phyloP scores from a whole-genome alignment of 1,139 yeast species.

The Lodderomyces margitis region DNA sequence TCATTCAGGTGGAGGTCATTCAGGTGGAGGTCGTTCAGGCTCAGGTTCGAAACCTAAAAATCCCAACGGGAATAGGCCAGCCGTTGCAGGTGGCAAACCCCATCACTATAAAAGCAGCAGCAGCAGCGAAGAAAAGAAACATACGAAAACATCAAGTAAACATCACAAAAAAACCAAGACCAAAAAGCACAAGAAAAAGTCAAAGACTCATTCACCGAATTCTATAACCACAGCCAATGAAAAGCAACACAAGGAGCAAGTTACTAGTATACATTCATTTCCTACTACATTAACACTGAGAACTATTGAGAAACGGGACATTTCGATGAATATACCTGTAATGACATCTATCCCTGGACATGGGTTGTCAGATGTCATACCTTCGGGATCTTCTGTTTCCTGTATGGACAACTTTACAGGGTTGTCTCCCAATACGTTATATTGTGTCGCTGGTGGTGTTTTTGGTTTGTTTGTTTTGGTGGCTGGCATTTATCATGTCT shows the following conservation, averaged over 20 bases:
- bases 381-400: background rate
- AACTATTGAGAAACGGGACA: background rate
- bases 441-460: background rate
- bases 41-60: background rate
- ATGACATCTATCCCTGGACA: background rate
- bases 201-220: background rate
- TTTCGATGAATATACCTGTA: background rate
- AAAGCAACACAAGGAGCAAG: background rate
- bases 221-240: background rate
- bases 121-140: background rate
- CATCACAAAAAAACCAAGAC: background rate
- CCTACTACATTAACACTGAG: constrained; percentile 1
- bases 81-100: background rate
- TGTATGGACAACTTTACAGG: background rate
- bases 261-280: background rate
- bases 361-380: too few relatives aligned
- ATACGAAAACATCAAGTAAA: background rate
- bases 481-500: background rate
- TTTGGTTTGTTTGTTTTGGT: background rate
- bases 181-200: background rate
- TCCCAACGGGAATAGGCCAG: background rate
- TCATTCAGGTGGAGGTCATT: background rate
- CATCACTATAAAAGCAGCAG: constrained; percentile 1
- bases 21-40: background rate
- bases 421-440: background rate